Percentiles rank a stretch among this genome's conserved stretches.
These are phyloP conservation scores for Penicillium simplicissimum DNA, from an alignment of 495 filamentous ascomycete species.

Conservation along the genomic window DNA sequence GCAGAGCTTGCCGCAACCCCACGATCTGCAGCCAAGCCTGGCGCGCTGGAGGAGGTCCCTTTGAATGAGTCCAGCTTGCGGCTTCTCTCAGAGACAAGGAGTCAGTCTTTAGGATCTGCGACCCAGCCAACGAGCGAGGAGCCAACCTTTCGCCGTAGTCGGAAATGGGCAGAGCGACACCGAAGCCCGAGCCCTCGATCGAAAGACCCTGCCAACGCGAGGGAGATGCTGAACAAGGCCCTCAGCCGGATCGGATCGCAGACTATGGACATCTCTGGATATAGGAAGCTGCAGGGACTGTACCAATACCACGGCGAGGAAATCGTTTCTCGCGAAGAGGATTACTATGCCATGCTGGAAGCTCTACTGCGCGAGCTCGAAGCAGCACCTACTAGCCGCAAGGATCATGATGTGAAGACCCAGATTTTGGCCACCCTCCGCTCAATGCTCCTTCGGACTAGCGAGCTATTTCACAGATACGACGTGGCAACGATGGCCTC, in stretches of 20 bases:
- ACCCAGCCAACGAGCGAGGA: conserved; percentile 14
- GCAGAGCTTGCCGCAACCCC: conserved; percentile 20
- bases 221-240: conserved; percentile 69
- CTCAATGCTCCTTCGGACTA: conserved; percentile 68
- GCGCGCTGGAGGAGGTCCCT: conserved; percentile 30
- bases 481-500: conserved; percentile 65
- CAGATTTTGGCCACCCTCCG: conserved; percentile 82
- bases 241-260: conserved; percentile 70
- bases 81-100: conserved; percentile 10
- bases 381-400: conserved; percentile 39
- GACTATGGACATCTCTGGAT: conserved; percentile 80
- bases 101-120: conserved; percentile 22
- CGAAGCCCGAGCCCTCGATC: conserved; percentile 42
- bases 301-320: conserved; percentile 63
- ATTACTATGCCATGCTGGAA: conserved; percentile 71
- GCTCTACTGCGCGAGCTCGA: conserved; percentile 78
- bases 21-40: conserved; percentile 26
- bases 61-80: conserved; percentile 23
- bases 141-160: conserved; percentile 22
- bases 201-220: conserved; percentile 49
- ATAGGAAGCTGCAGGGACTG: conserved; percentile 82
- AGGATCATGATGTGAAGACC: conserved; percentile 67
- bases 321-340: conserved; percentile 54
- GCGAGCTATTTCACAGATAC: conserved; percentile 62
- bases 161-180: conserved; percentile 32